Evolutionary conservation across 2,329 filamentous ascomycete genomes (phyloP).

Genomic region (Septoria petroselini): DNA sequence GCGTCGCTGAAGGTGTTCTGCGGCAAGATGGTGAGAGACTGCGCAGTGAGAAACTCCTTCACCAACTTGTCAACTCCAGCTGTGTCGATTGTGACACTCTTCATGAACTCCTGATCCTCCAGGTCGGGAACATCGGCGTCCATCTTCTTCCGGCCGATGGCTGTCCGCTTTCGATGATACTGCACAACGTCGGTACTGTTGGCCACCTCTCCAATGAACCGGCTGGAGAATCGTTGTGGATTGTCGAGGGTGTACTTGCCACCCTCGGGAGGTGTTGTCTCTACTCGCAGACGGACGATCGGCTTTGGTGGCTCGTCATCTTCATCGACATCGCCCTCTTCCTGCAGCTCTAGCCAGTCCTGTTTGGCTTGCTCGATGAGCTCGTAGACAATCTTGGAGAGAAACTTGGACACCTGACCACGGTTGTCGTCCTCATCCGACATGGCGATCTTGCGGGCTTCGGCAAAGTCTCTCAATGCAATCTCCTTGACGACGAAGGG

Average conservation of each 20-base stretch:
- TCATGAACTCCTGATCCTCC: slow-evolving; percentile 58
- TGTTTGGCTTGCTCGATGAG: slow-evolving; percentile 81
- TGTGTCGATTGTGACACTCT: slow-evolving; percentile 54
- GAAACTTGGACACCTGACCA: slow-evolving; percentile 69
- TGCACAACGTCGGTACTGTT: slow-evolving; percentile 92
- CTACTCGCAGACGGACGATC: slow-evolving; percentile 83
- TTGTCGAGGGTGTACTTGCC: slow-evolving; percentile 89
- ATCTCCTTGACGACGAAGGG: slow-evolving; percentile 89
- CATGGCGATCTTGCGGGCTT: slow-evolving; percentile 73
- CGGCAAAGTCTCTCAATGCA: slow-evolving; percentile 68
- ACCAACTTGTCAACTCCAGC: slow-evolving; percentile 88
- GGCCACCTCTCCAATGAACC: slow-evolving; percentile 84
- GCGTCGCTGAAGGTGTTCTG: slow-evolving; percentile 92
- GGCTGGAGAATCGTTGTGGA: slow-evolving; percentile 90
- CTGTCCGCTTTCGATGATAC: slow-evolving; percentile 85
- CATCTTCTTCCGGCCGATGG: slow-evolving; percentile 46
- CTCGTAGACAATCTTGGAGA: slow-evolving; percentile 76
- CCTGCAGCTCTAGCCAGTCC: slow-evolving; percentile 76
- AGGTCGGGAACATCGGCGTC: slow-evolving; percentile 62
- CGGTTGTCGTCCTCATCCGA: slow-evolving; percentile 61
- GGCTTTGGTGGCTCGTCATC: slow-evolving; percentile 68
- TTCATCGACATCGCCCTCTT: slow-evolving; percentile 48
- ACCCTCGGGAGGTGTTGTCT: slow-evolving; percentile 80
- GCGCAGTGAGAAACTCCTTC: slow-evolving; percentile 77
- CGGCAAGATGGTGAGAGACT: slow-evolving; percentile 87